Percentiles rank a stretch among this genome's conserved stretches.
Evolutionary conservation across 805 yeast genomes (phyloP).

Genomic region (Zygosaccharomyces rouxii): DNA sequence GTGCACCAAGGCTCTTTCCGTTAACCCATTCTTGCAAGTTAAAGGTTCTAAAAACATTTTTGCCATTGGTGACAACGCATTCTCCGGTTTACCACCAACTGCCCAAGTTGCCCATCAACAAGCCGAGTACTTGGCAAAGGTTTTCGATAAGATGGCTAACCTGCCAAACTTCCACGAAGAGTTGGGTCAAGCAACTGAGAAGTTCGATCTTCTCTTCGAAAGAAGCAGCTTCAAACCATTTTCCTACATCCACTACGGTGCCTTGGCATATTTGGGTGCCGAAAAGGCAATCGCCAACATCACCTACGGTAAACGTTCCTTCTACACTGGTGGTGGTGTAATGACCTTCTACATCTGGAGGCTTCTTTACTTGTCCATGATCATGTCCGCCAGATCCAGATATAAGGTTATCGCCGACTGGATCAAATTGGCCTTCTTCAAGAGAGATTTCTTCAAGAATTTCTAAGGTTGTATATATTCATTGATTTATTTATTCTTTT

Average conservation of each 20-base stretch:
- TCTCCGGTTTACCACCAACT: slow-evolving; percentile 86
- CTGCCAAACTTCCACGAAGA: slow-evolving; percentile 38
- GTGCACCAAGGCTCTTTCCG: slow-evolving; percentile 82
- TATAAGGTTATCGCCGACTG: slow-evolving; percentile 82
- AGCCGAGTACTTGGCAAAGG: slow-evolving; percentile 73
- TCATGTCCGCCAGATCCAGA: slow-evolving; percentile 82
- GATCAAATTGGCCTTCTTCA: slow-evolving; percentile 81
- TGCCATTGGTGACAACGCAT: slow-evolving; percentile 92
- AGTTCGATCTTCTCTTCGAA: slow-evolving; percentile 40
- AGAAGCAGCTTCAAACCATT: slow-evolving; percentile 59
- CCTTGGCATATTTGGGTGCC: slow-evolving; percentile 87
- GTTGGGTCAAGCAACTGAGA: slow-evolving; percentile 37
- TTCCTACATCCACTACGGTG: slow-evolving; percentile 82
- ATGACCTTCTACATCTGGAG: slow-evolving; percentile 92
- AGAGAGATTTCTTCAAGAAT: slow-evolving; percentile 90
- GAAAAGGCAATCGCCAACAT: slow-evolving; percentile 94
- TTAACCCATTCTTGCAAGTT: slow-evolving; percentile 72
- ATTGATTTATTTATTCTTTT: not conserved
- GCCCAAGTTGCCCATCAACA: slow-evolving; percentile 97
- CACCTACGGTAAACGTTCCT: slow-evolving; percentile 71
- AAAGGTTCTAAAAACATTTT: slow-evolving; percentile 78
- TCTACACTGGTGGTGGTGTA: slow-evolving; percentile 81
- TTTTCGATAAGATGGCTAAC: slow-evolving; percentile 56
- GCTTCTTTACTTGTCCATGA: slow-evolving; percentile 84
- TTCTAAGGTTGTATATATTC: slow-evolving; percentile 34